Percentiles rank a stretch among this genome's conserved stretches.
These are phyloP conservation scores for Leccinum proliferum DNA, from an alignment of 1,284 basidiomycete species.

Conservation along the genomic window DNA sequence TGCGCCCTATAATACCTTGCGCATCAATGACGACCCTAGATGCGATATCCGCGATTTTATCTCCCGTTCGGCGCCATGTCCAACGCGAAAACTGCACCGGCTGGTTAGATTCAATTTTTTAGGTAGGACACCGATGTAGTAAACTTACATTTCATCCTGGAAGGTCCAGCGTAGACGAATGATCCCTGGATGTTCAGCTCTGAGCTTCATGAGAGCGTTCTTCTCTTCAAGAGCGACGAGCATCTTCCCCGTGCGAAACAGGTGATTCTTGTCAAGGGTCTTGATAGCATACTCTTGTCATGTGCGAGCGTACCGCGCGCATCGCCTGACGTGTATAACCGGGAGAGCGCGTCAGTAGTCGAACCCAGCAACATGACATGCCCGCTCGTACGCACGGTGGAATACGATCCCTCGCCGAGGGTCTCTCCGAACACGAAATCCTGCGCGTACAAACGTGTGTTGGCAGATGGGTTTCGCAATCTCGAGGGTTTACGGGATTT, in stretches of 20 bases:
- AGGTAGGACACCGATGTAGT: not conserved
- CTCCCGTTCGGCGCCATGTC: constrained; percentile 85
- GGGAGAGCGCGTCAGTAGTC: not conserved
- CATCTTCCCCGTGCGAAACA: constrained; percentile 63
- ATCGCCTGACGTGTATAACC: constrained; percentile 44
- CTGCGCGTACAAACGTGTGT: constrained; percentile 42
- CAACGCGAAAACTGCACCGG: constrained; percentile 75
- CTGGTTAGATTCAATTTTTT: not conserved
- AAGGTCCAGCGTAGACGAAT: constrained; percentile 80
- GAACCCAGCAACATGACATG: not conserved
- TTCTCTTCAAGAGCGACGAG: constrained; percentile 62
- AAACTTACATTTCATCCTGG: constrained; percentile 69
- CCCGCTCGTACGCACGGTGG: constrained; percentile 50
- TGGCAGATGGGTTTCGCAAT: constrained; percentile 44
- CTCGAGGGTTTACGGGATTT: constrained; percentile 35
- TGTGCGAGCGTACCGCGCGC: constrained; percentile 48
- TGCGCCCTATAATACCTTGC: constrained; percentile 85
- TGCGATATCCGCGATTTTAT: constrained; percentile 78
- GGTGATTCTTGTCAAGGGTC: constrained; percentile 70
- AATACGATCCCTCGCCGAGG: constrained; percentile 75
- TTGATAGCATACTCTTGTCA: constrained; percentile 72
- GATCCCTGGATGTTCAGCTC: constrained; percentile 76
- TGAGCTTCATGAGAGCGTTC: constrained; percentile 56
- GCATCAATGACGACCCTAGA: constrained; percentile 80
- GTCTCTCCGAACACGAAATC: constrained; percentile 69